A percentile compares a stretch with the other conserved stretches of the same genome.
Evolutionary conservation across 805 yeast species (phyloP).

Genomic region (Hanseniaspora pseudoguilliermondii): DNA sequence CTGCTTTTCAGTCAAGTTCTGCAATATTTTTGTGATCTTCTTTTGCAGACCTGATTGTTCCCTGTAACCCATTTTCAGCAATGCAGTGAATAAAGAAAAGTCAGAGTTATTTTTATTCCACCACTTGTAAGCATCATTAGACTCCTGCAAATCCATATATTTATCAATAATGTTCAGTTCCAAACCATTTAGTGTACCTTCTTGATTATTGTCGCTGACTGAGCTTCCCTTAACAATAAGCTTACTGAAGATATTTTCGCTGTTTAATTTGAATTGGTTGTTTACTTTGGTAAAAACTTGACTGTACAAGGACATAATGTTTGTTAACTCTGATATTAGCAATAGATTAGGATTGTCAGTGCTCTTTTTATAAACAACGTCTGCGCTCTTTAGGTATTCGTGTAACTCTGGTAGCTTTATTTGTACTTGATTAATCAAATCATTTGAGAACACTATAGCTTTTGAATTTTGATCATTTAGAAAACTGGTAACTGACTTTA

Average conservation of each 20-base stretch:
- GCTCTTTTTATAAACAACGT: conserved; percentile 34
- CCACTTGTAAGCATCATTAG: conserved; percentile 53
- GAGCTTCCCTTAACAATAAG: conserved; percentile 20
- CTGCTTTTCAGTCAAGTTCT: conserved; percentile 38
- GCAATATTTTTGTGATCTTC: conserved; percentile 40
- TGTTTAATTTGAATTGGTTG: conserved; percentile 24
- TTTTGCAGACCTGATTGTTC: conserved; percentile 23
- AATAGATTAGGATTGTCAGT: conserved; percentile 31
- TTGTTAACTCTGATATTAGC: conserved; percentile 36
- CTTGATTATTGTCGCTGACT: conserved; percentile 12
- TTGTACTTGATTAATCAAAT: conserved; percentile 1
- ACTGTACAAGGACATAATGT: conserved; percentile 33
- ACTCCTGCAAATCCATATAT: conserved; percentile 49
- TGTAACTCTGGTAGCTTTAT: conserved; percentile 1
- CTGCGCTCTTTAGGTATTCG: conserved; percentile 30
- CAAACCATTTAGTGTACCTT: conserved; percentile 32
- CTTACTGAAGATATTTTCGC: conserved; percentile 27
- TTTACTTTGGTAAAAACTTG: conserved; percentile 29
- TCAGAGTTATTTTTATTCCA: conserved; percentile 47
- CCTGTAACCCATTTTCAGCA: conserved; percentile 38
- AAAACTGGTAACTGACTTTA: conserved; percentile 21
- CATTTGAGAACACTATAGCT: conserved; percentile 1
- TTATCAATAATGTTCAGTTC: conserved; percentile 49
- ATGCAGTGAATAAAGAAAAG: conserved; percentile 52
- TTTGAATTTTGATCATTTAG: background rate